Evolutionary conservation across 495 filamentous ascomycete species (phyloP).

Genomic region (Podospora comata): DNA sequence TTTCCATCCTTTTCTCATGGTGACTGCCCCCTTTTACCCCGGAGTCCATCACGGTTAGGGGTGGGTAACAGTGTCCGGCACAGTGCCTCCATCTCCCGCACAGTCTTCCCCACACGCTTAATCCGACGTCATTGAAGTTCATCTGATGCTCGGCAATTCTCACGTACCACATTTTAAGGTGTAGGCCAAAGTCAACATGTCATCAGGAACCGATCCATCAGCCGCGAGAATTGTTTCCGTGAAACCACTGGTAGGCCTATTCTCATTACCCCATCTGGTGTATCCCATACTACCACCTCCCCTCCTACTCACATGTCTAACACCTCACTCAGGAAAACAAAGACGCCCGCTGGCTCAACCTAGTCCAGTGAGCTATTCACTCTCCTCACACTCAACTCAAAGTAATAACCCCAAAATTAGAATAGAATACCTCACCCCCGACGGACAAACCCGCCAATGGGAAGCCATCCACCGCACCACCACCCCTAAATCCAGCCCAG

Average conservation of each 20-base stretch:
- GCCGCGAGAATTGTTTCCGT: background rate
- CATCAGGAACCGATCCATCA: background rate
- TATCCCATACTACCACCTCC: no score
- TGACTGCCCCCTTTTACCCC: no score
- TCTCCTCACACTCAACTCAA: background rate
- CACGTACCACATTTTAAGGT: background rate
- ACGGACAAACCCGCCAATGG: slow-evolving; percentile 62
- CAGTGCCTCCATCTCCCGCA: background rate
- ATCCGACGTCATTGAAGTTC: background rate
- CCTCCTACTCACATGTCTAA: background rate
- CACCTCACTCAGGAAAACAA: slow-evolving; percentile 31
- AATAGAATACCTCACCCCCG: slow-evolving; percentile 61
- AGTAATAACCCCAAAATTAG: slow-evolving; percentile 31
- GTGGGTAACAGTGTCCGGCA: background rate
- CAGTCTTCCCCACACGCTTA: background rate
- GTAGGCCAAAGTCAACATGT: background rate
- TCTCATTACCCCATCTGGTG: background rate
- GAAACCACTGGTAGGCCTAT: background rate
- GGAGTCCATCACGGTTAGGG: background rate
- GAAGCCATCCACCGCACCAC: slow-evolving; percentile 65
- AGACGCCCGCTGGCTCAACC: slow-evolving; percentile 63
- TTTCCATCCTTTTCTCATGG: no score
- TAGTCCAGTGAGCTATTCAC: slow-evolving; percentile 45
- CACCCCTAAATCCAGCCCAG: slow-evolving; percentile 53
- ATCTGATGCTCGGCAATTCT: background rate